Evolutionary conservation across 2,329 filamentous ascomycete species (phyloP), one percentile per base, ranked within the genome.

Genomic region (Didymella exigua): DNA sequence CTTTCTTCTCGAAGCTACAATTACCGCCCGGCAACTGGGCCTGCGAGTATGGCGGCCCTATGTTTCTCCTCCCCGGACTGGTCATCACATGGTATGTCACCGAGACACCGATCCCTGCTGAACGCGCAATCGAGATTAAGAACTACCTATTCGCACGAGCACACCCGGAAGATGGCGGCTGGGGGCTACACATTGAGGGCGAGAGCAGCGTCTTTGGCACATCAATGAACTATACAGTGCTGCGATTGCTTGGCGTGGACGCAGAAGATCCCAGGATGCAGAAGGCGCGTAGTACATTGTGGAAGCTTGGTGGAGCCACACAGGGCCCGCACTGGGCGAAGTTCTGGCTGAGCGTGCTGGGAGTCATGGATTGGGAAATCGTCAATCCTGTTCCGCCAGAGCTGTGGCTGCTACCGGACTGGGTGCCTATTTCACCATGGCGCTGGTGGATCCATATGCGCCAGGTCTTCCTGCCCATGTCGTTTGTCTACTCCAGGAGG

Each of bases 401-500:
- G 78, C 75, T 98, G 38, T 99, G 95, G 95, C 81, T 96, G 34
- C 78, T 97, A 3, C 93, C 93, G 0, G 90, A 96, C 73, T 96
- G 91, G 91, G 83, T 91, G 3, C 93, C 93, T 0, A 83, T 96
- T 69, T 87, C 91, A 5, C 93, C 93, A 0, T 96, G 92, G 91
- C 82, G 91, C 62, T 97, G 93, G 93, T 97, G 93, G 93, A 90
- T 98, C 67, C 95, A 99, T 68, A 97, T 97, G 75, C 91, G 95
- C n/a, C 87, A 90, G 76, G 93, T 99, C n/a, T 96, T 93, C 68
- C 74, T 96, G 43, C 89, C 93, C 5, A 97, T 98, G 91, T 87
- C 89, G 0, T 97, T 89, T 70, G 76, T 98, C 36, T 96, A 89
- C 79, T 96, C 92, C 0, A 91, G 89, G 78, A 82, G 82, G 60